Conservation (phyloP, 1,139 yeast species). For the Eremothecium sinecaudum region DNA sequence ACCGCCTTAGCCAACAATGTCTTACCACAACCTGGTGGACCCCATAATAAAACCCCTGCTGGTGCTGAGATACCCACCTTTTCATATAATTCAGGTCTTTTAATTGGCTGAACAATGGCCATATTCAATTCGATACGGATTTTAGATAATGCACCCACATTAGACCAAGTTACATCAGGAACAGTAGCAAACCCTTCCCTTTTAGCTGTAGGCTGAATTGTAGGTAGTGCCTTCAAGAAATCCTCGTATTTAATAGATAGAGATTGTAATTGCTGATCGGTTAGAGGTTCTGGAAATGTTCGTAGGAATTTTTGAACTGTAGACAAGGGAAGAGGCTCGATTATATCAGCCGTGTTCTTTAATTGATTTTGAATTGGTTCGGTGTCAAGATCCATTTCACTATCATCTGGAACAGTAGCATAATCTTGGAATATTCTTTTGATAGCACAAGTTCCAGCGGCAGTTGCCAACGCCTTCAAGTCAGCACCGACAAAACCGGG, state of each 20-base stretch:
- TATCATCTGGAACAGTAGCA: slow-evolving; percentile 17
- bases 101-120: slow-evolving; percentile 96
- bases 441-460: slow-evolving; percentile 92
- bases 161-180: slow-evolving; percentile 94
- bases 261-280: slow-evolving; percentile 63
- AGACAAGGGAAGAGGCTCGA: slow-evolving; percentile 37
- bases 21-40: slow-evolving; percentile 99
- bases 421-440: slow-evolving; percentile 63
- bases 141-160: slow-evolving; percentile 78
- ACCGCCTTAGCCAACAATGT: slow-evolving; percentile 93
- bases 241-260: slow-evolving; percentile 70
- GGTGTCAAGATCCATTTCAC: slow-evolving; percentile 39
- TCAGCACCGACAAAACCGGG: slow-evolving; percentile 99
- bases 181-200: slow-evolving; percentile 98
- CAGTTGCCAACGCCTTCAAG: slow-evolving; percentile 83
- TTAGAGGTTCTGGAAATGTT: slow-evolving; percentile 71
- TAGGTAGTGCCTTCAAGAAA: slow-evolving; percentile 76
- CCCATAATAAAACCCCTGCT: slow-evolving; percentile 96
- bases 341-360: slow-evolving; percentile 29
- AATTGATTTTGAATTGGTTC: slow-evolving; percentile 14
- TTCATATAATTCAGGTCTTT: slow-evolving; percentile 79
- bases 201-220: slow-evolving; percentile 94
- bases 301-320: slow-evolving; percentile 65
- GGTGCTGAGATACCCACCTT: slow-evolving; percentile 95
- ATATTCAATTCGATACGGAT: slow-evolving; percentile 86